Base-by-base conservation (phyloP, 768 basidiomycete species). In the Coprinopsis marcescibilis region DNA sequence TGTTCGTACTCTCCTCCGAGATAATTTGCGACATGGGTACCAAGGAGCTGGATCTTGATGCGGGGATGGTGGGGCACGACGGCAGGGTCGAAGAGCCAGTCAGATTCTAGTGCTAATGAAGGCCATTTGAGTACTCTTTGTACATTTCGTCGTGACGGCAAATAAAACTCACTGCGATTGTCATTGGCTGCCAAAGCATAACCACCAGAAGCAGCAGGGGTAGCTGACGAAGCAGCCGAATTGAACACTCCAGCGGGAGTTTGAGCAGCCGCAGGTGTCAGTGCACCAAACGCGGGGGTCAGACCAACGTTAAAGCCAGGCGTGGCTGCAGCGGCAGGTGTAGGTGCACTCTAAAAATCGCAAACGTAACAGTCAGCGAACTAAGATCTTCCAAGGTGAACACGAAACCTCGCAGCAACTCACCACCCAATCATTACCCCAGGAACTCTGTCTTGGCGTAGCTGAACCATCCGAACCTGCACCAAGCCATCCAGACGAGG, bases 311-410 rank as follows among this genome's bases (percentile, higher is more conserved):
- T 57, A 40, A 61, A 59, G 20, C 62, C 67, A 40, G 75, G 73
- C 2, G 76, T 75, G 19, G 67, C 60, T 25, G 66, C 71, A 24
- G 70, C 69, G 39, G 69, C 72, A 14, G 78, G 79, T 14, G 78
- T 80, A 3, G 78, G 76, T 3, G 77, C 76, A 40, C 72, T 68
- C 69, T 73, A 43, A 32, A 17, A 37, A 23, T 10, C n/a, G n/a
- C n/a, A 17, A 42, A 37, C 24, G 33, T 42, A 32, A 8, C 2
- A 15, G 4, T 33, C 14, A 32, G 26, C 21, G 15, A 26, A 23
- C 43, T 35, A 49, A 21, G 40, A 40, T 47, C 11, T 35, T 34
- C n/a, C 43, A 37, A 21, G 35, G 23, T 20, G 23, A 33, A 23
- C 23, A n/a, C 33, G 11, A 40, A 41, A 44, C 26, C 34, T 27